These are phyloP conservation scores for Neoarthrinium moseri DNA, from an alignment of 2,329 filamentous ascomycete genomes.

Conservation along the genomic window DNA sequence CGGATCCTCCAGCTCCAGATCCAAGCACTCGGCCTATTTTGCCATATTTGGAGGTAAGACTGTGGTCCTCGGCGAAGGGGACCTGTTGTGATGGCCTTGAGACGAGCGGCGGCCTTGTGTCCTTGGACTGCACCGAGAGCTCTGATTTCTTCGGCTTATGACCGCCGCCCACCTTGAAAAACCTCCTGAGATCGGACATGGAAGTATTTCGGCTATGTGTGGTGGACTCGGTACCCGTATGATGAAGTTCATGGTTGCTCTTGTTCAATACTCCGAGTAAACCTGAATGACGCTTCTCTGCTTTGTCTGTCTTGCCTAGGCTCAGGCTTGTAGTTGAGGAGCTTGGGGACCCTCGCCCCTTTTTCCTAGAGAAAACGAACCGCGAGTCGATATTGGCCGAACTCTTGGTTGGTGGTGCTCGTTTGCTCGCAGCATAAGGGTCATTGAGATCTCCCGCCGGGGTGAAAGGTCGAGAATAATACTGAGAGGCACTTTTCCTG, in stretches of 20 bases:
- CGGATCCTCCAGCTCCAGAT: slow-evolving; percentile 90
- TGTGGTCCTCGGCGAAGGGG: slow-evolving; percentile 93
- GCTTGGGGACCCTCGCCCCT: slow-evolving; percentile 60
- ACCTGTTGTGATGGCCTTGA: slow-evolving; percentile 59
- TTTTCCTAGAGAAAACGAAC: slow-evolving; percentile 80
- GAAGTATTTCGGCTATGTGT: slow-evolving; percentile 66
- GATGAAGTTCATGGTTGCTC: slow-evolving; percentile 39
- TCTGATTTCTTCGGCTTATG: slow-evolving; percentile 68
- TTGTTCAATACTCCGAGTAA: slow-evolving; percentile 37
- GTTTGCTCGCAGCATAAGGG: slow-evolving; percentile 80
- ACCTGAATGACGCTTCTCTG: slow-evolving; percentile 52
- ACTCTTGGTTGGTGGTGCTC: slow-evolving; percentile 67
- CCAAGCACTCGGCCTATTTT: slow-evolving; percentile 94
- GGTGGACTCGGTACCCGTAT: slow-evolving; percentile 46
- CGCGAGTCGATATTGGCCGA: slow-evolving; percentile 69
- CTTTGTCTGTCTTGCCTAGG: slow-evolving; percentile 41
- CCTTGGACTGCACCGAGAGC: slow-evolving; percentile 60
- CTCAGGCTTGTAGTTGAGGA: slow-evolving; percentile 51
- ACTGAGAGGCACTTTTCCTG: slow-evolving; percentile 58
- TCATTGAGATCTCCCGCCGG: slow-evolving; percentile 79
- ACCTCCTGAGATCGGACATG: slow-evolving; percentile 94
- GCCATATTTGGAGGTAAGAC: slow-evolving; percentile 86
- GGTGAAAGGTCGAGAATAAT: slow-evolving; percentile 73
- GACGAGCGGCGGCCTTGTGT: slow-evolving; percentile 47
- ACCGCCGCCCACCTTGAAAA: slow-evolving; percentile 78